Base-by-base conservation (phyloP, 306 rosid species). In the Fragaria vesca region DNA sequence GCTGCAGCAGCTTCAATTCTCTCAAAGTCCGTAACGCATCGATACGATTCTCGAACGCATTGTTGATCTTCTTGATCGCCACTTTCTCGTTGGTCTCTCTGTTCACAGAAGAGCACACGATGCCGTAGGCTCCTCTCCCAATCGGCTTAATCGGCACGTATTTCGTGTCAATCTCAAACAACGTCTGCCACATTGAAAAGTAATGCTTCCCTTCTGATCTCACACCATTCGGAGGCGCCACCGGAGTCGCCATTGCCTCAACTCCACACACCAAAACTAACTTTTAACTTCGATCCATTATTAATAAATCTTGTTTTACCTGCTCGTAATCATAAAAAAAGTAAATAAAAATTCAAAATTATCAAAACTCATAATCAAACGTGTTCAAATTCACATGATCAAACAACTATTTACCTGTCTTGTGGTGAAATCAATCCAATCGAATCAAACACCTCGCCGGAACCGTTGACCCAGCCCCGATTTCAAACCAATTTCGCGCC, bases 71-170 rank as follows among this genome's bases (percentile, higher is more conserved):
- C 84, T 94, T 94, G 18, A 94, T 94, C 12, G 98, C 98, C 66
- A 92, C 97, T 75, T 87, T 91, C 83, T 91, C 98, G 30, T 90
- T 88, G 55, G 90, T 87, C 50, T 92, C 98, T 54, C 86, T 84
- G 69, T 92, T 94, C 48, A 89, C 89, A 28, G 98, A 92, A 58
- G 98, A 94, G 74, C 98, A 94, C 48, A 94, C 98, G 43, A 94
- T 82, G 12, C 98, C 98, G 50, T 94, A 94, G 0, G 98, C 94
- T 40, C 98, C 98, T 26, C 97, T 89, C 24, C 98, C 98, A 46
- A 94, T 89, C 0, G 98, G 98, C 86, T 94, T 94, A 75, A 94
- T 94, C 24, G 98, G 98, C 26, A 89, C 91, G 67, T 94, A 94
- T 77, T 92, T 94, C 0, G 91, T 90, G 63, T 94, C 98, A 74